Conservation (phyloP, 2,329 filamentous ascomycete species). For the Sclerotinia spermophila region DNA sequence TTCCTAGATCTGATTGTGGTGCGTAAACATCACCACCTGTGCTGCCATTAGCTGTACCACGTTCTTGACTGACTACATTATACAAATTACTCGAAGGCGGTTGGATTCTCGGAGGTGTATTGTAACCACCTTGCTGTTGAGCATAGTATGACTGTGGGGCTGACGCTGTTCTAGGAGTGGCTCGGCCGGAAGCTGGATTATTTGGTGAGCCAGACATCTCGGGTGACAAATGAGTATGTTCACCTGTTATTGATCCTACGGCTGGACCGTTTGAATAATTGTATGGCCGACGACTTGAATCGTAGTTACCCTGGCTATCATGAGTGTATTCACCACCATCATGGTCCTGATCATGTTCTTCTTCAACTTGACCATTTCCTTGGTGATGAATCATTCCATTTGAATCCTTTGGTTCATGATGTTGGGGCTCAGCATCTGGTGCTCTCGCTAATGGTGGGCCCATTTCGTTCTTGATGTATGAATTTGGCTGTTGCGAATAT, state of each 20-base stretch:
- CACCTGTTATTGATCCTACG: constrained; percentile 62
- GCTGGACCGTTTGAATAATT: constrained; percentile 68
- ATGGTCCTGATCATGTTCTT: constrained; percentile 70
- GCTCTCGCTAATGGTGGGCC: constrained; percentile 69
- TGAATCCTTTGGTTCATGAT: constrained; percentile 57
- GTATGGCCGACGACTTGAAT: constrained; percentile 68
- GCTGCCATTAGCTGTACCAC: constrained; percentile 63
- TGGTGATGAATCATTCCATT: constrained; percentile 65
- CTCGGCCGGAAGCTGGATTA: constrained; percentile 78
- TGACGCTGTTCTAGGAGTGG: constrained; percentile 76
- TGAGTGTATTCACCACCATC: constrained; percentile 83
- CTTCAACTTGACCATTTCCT: constrained; percentile 57
- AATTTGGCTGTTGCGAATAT: constrained; percentile 52
- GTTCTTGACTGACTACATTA: constrained; percentile 82
- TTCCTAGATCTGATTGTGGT: constrained; percentile 57
- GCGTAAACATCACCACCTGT: constrained; percentile 67
- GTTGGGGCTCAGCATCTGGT: constrained; percentile 54
- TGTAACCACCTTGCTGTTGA: constrained; percentile 59
- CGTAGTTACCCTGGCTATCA: constrained; percentile 68
- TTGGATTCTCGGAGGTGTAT: constrained; percentile 69
- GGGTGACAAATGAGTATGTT: constrained; percentile 72
- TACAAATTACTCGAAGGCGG: constrained; percentile 78
- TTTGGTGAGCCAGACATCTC: constrained; percentile 79
- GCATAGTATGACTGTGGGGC: constrained; percentile 71
- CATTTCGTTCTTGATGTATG: constrained; percentile 85